Conservation (phyloP, 164 flowering plant genomes). For the Cinnamomum chago region DNA sequence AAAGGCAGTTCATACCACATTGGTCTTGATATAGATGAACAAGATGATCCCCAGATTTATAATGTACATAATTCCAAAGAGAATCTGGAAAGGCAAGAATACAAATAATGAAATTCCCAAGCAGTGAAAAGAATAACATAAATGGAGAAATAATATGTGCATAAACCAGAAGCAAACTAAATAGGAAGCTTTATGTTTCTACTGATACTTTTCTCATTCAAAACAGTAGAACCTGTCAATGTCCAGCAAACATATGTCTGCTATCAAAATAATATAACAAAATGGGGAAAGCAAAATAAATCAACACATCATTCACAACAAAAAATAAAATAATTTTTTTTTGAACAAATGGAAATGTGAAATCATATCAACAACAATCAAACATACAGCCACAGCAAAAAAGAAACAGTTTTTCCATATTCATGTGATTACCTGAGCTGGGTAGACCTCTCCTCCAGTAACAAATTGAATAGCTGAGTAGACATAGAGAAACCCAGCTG, state of each 20-base stretch:
- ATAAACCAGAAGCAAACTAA: background rate
- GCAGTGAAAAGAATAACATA: background rate
- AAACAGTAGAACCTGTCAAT: background rate
- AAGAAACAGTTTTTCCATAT: background rate
- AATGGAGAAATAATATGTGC: background rate
- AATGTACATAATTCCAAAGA: conserved; percentile 72
- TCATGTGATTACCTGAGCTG: conserved; percentile 67
- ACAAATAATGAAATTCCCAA: background rate
- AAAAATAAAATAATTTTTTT: no score
- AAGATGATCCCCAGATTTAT: conserved; percentile 69
- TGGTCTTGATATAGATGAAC: conserved; percentile 70
- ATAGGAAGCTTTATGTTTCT: background rate
- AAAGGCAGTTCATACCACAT: conserved; percentile 54
- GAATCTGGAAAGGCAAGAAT: conserved; percentile 49
- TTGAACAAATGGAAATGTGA: background rate
- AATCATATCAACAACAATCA: background rate
- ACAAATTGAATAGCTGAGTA: conserved; percentile 74
- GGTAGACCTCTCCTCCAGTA: conserved; percentile 74
- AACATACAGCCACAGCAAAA: no score
- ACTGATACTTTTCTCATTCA: no score
- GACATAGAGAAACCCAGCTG: conserved; percentile 91
- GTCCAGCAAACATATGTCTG: background rate
- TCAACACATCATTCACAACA: no score
- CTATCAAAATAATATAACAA: background rate
- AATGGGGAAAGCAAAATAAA: no score